Base-by-base conservation (phyloP, 2,329 filamentous ascomycete species). In the Parafenestella ontariensis region DNA sequence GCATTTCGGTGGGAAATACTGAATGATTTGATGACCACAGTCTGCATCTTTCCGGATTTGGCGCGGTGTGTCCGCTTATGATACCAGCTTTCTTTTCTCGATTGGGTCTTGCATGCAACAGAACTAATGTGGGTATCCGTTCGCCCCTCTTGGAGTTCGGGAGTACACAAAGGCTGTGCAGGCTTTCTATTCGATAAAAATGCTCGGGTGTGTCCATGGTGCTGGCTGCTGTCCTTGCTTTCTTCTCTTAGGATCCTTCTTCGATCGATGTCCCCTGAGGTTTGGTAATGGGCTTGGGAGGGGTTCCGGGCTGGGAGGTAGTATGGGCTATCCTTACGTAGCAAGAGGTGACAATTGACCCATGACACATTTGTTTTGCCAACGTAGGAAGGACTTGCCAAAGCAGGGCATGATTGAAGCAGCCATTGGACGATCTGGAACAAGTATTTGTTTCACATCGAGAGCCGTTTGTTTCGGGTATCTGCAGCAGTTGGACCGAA, bases 1-100 rank as follows among this genome's bases (percentile, higher is more conserved):
- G 76, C 91, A 98, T 77, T 96, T 96, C 70, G 85, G 86, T 65
- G 87, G 78, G 43, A 78, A 73, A 58, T 65, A 73, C 58, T 79
- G 78, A 74, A 57, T 42, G 50, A 49, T 52, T 79, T 78, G 74
- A 66, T 72, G 71, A 67, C 73, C 77, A 74, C 73, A 80, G 57
- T 59, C 61, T 72, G 70, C 70, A 68, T 71, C 58, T 66, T 71
- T 62, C 65, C 68, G 60, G 61, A 52, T 70, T 67, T 70, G 70
- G 68, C 69, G 65, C 63, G 50, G 62, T 56, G 59, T 59, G 46
- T 54, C 67, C 59, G 58, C 64, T 65, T 66, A 26, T 26, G 70
- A 76, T 77, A 76, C 73, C 75, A 75, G 64, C 41, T 61, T 72
- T 67, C 60, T 56, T 70, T 57, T 64, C 50, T 63, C 40, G 46